Percentiles rank a stretch among this genome's conserved stretches.
Conservation (phyloP, 148 eudicot species). For the Silene uniflora region DNA sequence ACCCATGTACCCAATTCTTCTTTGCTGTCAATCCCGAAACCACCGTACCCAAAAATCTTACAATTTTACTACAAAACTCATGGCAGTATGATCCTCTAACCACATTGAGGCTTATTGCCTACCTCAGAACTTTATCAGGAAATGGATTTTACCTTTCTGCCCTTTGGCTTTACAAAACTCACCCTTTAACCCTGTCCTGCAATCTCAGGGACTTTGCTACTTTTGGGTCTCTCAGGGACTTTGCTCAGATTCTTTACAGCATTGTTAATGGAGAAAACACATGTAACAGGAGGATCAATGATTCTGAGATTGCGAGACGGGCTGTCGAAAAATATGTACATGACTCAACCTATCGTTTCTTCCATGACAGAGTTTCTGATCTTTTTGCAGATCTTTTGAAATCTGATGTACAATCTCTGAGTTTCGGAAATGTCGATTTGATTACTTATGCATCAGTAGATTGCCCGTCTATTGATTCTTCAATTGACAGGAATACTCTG, state of each 20-base stretch:
- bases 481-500: slow-evolving; percentile 15
- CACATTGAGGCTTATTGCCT: slow-evolving; percentile 16
- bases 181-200: slow-evolving; percentile 19
- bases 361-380: slow-evolving; percentile 24
- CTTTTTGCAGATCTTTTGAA: slow-evolving; percentile 16
- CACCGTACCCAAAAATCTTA: slow-evolving; percentile 3
- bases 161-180: slow-evolving; percentile 22
- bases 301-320: slow-evolving; percentile 4
- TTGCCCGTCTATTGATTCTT: slow-evolving; percentile 18
- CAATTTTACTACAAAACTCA: not conserved
- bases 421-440: not conserved
- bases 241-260: slow-evolving; percentile 13
- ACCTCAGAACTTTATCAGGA: slow-evolving; percentile 11
- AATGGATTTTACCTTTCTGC: slow-evolving; percentile 17
- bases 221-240: slow-evolving; percentile 10
- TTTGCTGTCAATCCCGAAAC: slow-evolving; percentile 8
- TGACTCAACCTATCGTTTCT: slow-evolving; percentile 18
- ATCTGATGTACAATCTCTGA: slow-evolving; percentile 10
- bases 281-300: too few relatives aligned
- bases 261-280: not conserved
- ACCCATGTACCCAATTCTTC: slow-evolving; percentile 22
- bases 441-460: slow-evolving; percentile 18
- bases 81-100: slow-evolving; percentile 21
- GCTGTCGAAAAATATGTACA: slow-evolving; percentile 14
- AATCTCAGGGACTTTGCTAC: slow-evolving; percentile 16